A percentile compares a stretch with the other conserved stretches of the same genome.
Evolutionary conservation across 441 rosid species (phyloP).

Genomic region (Melastoma candidum): DNA sequence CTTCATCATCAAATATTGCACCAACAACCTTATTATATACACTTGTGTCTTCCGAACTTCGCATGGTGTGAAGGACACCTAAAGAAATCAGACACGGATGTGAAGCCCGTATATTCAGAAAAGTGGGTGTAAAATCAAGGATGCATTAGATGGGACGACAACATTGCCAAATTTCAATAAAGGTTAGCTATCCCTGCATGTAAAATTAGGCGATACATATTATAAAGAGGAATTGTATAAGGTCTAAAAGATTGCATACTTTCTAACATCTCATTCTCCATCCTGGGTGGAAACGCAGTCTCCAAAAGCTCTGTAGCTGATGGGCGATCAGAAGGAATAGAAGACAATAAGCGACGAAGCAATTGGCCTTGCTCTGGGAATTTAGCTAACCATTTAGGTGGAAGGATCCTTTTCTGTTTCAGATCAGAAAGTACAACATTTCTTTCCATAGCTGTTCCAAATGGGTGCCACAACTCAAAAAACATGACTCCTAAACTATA

Average conservation of each 20-base stretch:
- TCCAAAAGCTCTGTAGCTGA: conserved; percentile 83
- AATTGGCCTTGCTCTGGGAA: conserved; percentile 89
- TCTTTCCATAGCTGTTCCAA: conserved; percentile 96
- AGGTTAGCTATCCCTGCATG: too few relatives aligned
- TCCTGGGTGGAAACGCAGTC: conserved; percentile 79
- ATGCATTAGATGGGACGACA: too few relatives aligned
- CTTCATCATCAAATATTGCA: conserved; percentile 78
- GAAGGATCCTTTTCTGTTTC: conserved; percentile 83
- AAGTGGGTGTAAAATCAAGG: neutral
- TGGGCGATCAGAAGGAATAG: conserved; percentile 97
- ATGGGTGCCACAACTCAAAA: conserved; percentile 96
- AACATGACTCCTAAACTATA: conserved; percentile 94
- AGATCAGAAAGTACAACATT: conserved; percentile 58
- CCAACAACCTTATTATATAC: conserved; percentile 77
- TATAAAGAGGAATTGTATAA: too few relatives aligned
- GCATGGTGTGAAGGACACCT: conserved; percentile 83
- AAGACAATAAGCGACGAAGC: conserved; percentile 64
- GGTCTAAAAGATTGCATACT: conserved; percentile 38
- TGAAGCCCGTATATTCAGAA: neutral
- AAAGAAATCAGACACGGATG: neutral
- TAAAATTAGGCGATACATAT: too few relatives aligned
- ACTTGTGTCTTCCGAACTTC: conserved; percentile 76
- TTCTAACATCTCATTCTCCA: conserved; percentile 87
- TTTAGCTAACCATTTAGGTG: conserved; percentile 66
- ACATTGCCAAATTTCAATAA: too few relatives aligned